A percentile compares a stretch with the other conserved stretches of the same genome.
Evolutionary conservation across 2,329 filamentous ascomycete genomes (phyloP).

Genomic region (Aspergillus sp.): DNA sequence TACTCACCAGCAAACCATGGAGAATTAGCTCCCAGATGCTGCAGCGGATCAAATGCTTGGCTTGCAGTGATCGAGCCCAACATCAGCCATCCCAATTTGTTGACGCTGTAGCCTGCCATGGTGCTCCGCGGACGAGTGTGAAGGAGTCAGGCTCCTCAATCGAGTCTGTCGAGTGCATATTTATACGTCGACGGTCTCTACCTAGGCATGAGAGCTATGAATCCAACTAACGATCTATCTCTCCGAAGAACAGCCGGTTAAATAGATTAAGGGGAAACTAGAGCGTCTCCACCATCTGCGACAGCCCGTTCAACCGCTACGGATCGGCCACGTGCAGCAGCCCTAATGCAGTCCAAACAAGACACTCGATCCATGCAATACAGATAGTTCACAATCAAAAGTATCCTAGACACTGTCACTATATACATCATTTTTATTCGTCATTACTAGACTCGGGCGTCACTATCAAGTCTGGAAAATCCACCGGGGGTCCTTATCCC

Average conservation of each 20-base stretch:
- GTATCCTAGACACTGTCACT: background rate
- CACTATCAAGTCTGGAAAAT: constrained; percentile 57
- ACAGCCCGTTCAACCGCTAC: constrained; percentile 7
- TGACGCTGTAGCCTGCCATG: constrained; percentile 7
- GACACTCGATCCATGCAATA: background rate
- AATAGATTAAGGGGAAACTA: constrained; percentile 1
- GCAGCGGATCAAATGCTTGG: constrained; percentile 36
- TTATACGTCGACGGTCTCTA: no score
- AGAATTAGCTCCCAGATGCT: constrained; percentile 53
- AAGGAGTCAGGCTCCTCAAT: background rate
- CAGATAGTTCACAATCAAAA: background rate
- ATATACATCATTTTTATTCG: background rate
- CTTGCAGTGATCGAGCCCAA: constrained; percentile 9
- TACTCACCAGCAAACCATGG: constrained; percentile 51
- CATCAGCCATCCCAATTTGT: constrained; percentile 6
- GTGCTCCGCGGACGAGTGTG: background rate
- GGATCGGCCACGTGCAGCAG: constrained; percentile 11
- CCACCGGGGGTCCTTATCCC: constrained; percentile 64
- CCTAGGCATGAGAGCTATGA: no score
- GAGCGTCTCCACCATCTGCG: background rate
- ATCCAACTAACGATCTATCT: background rate
- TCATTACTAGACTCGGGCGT: background rate
- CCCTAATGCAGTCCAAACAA: background rate
- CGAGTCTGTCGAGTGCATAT: no score
- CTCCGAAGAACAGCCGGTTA: background rate